phyloP scores from a whole-genome alignment of 495 filamentous ascomycete genomes.

The Aspergillus sparsus region DNA sequence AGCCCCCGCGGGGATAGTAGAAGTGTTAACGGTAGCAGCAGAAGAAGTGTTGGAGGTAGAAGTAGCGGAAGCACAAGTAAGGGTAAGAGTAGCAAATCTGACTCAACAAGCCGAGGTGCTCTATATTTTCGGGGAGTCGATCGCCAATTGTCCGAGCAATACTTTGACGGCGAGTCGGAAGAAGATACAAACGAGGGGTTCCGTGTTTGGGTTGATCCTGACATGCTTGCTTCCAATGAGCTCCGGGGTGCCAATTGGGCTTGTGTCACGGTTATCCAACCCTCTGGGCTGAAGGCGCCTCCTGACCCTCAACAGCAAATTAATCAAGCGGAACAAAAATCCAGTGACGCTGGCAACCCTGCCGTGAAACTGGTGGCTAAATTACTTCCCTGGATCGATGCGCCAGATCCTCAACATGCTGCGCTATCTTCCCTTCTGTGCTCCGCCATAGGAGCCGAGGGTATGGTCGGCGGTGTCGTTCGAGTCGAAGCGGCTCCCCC shows the following conservation, averaged over 20 bases:
- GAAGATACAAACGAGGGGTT: slow-evolving; percentile 60
- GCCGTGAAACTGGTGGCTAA: slow-evolving; percentile 74
- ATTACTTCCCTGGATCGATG: slow-evolving; percentile 77
- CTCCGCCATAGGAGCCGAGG: slow-evolving; percentile 64
- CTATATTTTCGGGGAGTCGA: slow-evolving; percentile 80
- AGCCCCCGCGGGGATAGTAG: slow-evolving; percentile 59
- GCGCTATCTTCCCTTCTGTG: slow-evolving; percentile 77
- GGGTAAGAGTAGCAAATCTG: slow-evolving; percentile 56
- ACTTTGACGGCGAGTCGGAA: slow-evolving; percentile 65
- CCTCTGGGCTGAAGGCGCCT: slow-evolving; percentile 73
- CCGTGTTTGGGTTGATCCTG: slow-evolving; percentile 80
- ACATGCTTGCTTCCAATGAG: slow-evolving; percentile 64
- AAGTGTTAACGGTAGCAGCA: slow-evolving; percentile 70
- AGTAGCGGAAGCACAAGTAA: slow-evolving; percentile 69
- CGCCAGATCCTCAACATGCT: slow-evolving; percentile 74
- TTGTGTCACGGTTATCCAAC: slow-evolving; percentile 74
- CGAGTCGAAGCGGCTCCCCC: slow-evolving; percentile 75
- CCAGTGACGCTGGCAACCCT: slow-evolving; percentile 57
- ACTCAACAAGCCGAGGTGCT: slow-evolving; percentile 59
- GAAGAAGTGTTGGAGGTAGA: slow-evolving; percentile 69
- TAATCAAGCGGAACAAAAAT: slow-evolving; percentile 57
- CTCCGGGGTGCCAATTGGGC: slow-evolving; percentile 74
- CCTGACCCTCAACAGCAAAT: slow-evolving; percentile 72
- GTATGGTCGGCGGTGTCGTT: slow-evolving; percentile 83
- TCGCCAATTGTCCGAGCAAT: slow-evolving; percentile 61